Evolutionary conservation across 169 alveolate genomes (phyloP), one percentile per base, ranked within the genome.

Genomic region (Plasmodium cynomolgi): DNA sequence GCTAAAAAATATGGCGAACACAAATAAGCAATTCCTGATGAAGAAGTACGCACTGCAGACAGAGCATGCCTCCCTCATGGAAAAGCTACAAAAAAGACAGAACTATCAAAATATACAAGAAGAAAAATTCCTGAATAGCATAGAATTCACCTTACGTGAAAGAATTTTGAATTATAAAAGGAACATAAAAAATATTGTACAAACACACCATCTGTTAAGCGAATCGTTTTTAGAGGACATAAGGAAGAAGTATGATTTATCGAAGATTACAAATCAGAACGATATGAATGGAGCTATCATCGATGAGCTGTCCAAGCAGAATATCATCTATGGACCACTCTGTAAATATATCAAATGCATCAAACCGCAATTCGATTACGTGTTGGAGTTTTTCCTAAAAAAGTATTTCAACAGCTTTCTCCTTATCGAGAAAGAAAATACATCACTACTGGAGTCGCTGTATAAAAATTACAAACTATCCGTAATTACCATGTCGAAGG

Each of bases 81-180:
- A 84, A 2, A 93, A 94, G 81, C 41, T 81, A n/a, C 33, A 84
- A 26, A 68, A 86, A 37, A 50, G 92, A 15, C 74, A 88, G 31
- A 79, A 86, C 26, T 94, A 94, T 84, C 84, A 84, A 50, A 92
- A 94, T 20, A 94, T 94, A n/a, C 96, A 94, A 47, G 95, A 92
- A 13, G 96, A 94, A 20, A 94, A 91, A 50, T 75, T 94, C 26
- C 39, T 94, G 26, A 90, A 84, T 81, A 90, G 44, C 39, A 83
- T 94, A 44, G 94, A 94, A 20, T 77, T 83, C 56, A 81, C 90
- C n/a, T 74, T 92, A n/a, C 47, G 96, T 11, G 95, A 94, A 80
- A 44, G 96, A 33, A 92, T 92, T 29, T 47, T 93, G 44, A 91
- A 81, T 71, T 94, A 92, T 72, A 83, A 92, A 23, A 79, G 92